phyloP scores from a whole-genome alignment of 2,329 filamentous ascomycete species.

The Neodidymelliopsis sp. region DNA sequence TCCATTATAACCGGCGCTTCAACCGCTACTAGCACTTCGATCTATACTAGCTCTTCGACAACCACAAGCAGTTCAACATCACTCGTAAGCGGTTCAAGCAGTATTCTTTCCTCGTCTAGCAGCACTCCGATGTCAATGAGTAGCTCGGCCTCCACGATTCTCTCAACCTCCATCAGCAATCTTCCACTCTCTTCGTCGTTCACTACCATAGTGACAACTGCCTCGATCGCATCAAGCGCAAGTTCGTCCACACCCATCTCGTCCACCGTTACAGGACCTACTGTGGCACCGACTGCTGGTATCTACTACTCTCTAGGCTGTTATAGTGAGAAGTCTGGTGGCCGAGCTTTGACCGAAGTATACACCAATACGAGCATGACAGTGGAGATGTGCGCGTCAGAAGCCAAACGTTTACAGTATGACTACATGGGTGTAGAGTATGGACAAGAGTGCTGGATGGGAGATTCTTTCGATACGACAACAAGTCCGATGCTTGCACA shows the following conservation, averaged over 20 bases:
- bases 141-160: not conserved
- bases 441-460: constrained; percentile 13
- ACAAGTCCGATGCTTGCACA: not conserved
- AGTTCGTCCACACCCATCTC: not conserved
- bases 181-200: not conserved
- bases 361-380: constrained; percentile 10
- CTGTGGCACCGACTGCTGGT: constrained; percentile 1
- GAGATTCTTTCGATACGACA: constrained; percentile 3
- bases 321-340: constrained; percentile 3
- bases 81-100: too few relatives aligned
- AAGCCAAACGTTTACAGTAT: constrained; percentile 2
- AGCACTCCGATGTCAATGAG: not conserved
- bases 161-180: not conserved
- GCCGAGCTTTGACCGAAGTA: constrained; percentile 2
- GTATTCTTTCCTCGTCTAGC: not conserved
- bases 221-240: not conserved
- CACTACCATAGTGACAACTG: not conserved
- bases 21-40: too few relatives aligned
- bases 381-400: constrained; percentile 4
- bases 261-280: constrained; percentile 3
- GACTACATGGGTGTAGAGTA: constrained; percentile 12
- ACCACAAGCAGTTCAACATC: too few relatives aligned
- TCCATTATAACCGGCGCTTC: too few relatives aligned
- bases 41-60: too few relatives aligned
- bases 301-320: constrained; percentile 11